Conservation (phyloP, 257 asterid species). For the Ehretia macrophylla region DNA sequence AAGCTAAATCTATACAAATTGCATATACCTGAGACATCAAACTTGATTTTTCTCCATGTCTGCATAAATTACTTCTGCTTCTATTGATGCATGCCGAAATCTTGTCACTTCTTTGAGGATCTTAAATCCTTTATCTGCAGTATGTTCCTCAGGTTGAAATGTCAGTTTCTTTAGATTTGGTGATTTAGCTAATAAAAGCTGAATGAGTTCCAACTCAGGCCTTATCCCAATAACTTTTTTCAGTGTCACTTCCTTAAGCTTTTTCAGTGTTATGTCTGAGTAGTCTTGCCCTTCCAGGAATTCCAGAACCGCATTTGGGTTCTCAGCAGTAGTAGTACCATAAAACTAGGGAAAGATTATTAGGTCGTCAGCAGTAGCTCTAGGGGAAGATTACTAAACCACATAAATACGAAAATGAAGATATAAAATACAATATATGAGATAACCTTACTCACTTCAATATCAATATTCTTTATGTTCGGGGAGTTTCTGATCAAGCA, state of each 20-base stretch:
- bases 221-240: not conserved
- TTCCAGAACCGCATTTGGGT: not conserved
- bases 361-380: no score
- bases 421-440: not conserved
- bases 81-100: not conserved
- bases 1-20: no score
- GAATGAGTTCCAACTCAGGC: conserved; percentile 9
- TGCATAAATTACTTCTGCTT: not conserved
- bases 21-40: not conserved
- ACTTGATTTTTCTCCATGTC: not conserved
- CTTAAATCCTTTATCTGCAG: not conserved
- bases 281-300: conserved; percentile 2
- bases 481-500: conserved; percentile 19
- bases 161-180: conserved; percentile 7
- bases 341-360: no score
- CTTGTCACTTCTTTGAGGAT: not conserved
- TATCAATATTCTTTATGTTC: conserved; percentile 3
- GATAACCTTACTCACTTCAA: not conserved
- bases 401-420: not conserved
- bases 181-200: conserved; percentile 12
- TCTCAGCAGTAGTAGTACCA: not conserved
- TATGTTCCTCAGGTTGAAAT: not conserved
- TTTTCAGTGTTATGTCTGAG: conserved; percentile 1
- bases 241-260: conserved; percentile 13
- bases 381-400: not conserved